phyloP scores from a whole-genome alignment of 257 asterid genomes.

The Plantago elongata region DNA sequence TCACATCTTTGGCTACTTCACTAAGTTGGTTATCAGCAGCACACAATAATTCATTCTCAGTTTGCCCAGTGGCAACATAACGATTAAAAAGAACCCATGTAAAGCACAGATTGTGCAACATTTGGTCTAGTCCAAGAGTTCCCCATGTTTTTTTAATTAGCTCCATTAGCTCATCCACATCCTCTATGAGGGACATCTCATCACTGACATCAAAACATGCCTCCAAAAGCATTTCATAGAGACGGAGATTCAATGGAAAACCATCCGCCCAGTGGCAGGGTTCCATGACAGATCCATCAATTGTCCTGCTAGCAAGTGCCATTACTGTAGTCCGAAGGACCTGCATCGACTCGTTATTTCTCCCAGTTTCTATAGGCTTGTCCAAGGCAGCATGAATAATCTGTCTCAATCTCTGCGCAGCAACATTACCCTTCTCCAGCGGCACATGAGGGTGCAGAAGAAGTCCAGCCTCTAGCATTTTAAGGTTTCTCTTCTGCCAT shows the following conservation, averaged over 20 bases:
- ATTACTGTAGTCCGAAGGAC: slow-evolving; percentile 81
- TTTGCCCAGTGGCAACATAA: slow-evolving; percentile 84
- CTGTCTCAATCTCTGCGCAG: slow-evolving; percentile 75
- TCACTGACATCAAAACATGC: slow-evolving; percentile 79
- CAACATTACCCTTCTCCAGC: slow-evolving; percentile 58
- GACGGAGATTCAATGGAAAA: slow-evolving; percentile 80
- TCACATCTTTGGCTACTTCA: slow-evolving; percentile 92
- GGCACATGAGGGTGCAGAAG: slow-evolving; percentile 84
- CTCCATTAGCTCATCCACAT: slow-evolving; percentile 92
- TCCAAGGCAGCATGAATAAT: slow-evolving; percentile 75
- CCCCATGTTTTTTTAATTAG: slow-evolving; percentile 95
- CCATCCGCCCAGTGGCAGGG: slow-evolving; percentile 99
- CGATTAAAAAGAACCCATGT: slow-evolving; percentile 90
- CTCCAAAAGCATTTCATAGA: slow-evolving; percentile 86
- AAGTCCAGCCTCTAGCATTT: slow-evolving; percentile 89
- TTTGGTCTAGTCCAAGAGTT: slow-evolving; percentile 75
- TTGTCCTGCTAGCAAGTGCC: slow-evolving; percentile 73
- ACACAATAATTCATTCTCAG: slow-evolving; percentile 58
- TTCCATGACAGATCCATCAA: slow-evolving; percentile 70
- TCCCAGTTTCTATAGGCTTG: slow-evolving; percentile 94
- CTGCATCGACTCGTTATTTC: slow-evolving; percentile 96
- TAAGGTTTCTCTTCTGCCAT: slow-evolving; percentile 97
- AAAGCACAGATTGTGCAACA: slow-evolving; percentile 87
- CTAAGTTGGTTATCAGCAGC: slow-evolving; percentile 82
- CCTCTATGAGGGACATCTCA: slow-evolving; percentile 76